Evolutionary conservation across 73 alveolate species (phyloP), one percentile per base, ranked within the genome.

Genomic region (Paramecium primaurelia): DNA sequence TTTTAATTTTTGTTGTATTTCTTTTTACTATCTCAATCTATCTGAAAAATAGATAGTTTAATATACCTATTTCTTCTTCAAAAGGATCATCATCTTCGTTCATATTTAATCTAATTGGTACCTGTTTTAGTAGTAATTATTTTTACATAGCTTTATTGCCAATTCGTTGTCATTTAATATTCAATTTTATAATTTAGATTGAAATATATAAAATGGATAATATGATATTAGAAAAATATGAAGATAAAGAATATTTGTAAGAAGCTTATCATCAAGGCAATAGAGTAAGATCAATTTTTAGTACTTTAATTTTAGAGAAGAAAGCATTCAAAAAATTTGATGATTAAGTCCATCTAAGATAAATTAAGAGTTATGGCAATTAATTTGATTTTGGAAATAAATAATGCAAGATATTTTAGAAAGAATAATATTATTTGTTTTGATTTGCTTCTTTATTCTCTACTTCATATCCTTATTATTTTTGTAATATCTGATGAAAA

Each of bases 61-160:
- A 32, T 12, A 7, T 32, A 64, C 84, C 84, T 64, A 64, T 64
- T 64, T 64, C 84, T 64, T 64, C 84, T 64, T 64, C 84, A 64
- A 64, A 64, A 12, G 84, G 49, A 64, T 64, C 84, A 28, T 64
- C 84, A 32, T 64, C 84, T 12, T 64, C 84, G 28, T 28, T 34
- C 22, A 32, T 11, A 3, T 34, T 64, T 64, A 64, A 64, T 64
- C 26, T 64, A 2, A 64, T 64, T 32, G 84, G 84, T 28, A 64
- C 84, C 84, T 64, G 5, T 4, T 3, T 4, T 0, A 7, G 11
- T 40, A 54, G 20, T n/a, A 32, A 64, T 64, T 1, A 9, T 28
- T 36, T 40, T 40, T 64, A 64, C 84, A 64, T 64, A 8, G 84
- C 9, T 64, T 28, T 28, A 12, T 34, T 64, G 84, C 84, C 84